Base-by-base conservation (phyloP, 345 rosid species). In the Eucalyptus tenuipes region DNA sequence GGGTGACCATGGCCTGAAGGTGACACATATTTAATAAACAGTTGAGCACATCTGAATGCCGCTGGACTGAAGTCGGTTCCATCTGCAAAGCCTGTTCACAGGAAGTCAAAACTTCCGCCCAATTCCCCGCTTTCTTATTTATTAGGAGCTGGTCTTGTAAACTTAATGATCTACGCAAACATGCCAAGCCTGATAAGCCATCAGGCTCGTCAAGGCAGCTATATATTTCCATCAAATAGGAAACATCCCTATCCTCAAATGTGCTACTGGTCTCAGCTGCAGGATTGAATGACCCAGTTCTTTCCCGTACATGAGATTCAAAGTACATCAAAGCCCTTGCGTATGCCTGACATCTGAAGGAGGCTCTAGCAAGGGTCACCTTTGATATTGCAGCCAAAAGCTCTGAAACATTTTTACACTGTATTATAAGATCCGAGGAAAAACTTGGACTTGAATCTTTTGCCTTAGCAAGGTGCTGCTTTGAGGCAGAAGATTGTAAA, bases 1-100 rank as follows among this genome's bases (percentile, higher is more conserved):
- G 97, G 88, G 98, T 96, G 89, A 96, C 97, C 98, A 97, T 96
- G 89, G 99, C 96, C 95, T 97, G 99, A 93, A 96, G 99, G 92
- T 96, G 98, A 92, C 97, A 96, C 99, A 96, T 96, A 91, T 97
- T 97, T 82, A 96, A 94, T 85, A 96, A 94, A 91, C 99, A 97
- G 91, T 97, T 97, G 53, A 97, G 96, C 85, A 94, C 96, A 91
- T 97, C 99, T 25, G 99, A 96, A 90, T 97, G 99, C 91, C 99
- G 93, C 92, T 95, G 97, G 89, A 93, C 95, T 87, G 99, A 95
- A 89, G 93, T 92, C 47, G 99, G 97, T 91, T 97, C 99, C 98
- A 96, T 95, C 92, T 95, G 99, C 95, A 97, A 93, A 88, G 98
- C 98, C 92, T 96, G 98, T 92, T 97, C 99, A 91, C 98, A 97